phyloP scores from a whole-genome alignment of 1,139 yeast species.

The Trichomonascaceae sp. region DNA sequence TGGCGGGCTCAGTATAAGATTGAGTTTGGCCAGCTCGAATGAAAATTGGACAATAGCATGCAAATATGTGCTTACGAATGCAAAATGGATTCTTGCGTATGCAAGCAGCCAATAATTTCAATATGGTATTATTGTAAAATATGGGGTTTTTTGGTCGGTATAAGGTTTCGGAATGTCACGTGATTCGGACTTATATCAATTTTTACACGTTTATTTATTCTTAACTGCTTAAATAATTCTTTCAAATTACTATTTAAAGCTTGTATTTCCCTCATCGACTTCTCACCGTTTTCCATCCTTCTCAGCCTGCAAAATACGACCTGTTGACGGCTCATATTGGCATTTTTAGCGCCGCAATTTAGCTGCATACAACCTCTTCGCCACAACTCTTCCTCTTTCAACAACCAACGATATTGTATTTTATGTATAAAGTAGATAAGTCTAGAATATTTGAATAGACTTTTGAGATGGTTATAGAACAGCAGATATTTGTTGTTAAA shows the following conservation, averaged over 20 bases:
- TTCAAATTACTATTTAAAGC: too few species aligned
- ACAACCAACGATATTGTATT: not conserved
- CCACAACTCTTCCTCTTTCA: not conserved
- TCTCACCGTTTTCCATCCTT: not conserved
- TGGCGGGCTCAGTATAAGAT: slow-evolving; percentile 69
- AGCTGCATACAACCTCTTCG: not conserved
- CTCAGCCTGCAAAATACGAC: not conserved
- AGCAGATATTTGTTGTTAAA: not conserved
- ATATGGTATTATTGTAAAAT: too few species aligned
- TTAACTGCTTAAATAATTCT: not conserved
- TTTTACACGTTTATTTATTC: too few species aligned
- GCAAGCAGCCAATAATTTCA: slow-evolving; percentile 19
- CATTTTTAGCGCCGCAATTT: not conserved
- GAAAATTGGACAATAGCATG: slow-evolving; percentile 91
- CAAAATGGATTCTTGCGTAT: slow-evolving; percentile 38
- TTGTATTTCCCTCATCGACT: not conserved
- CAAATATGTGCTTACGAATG: slow-evolving; percentile 66
- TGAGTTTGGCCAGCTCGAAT: slow-evolving; percentile 57
- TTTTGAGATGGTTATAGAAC: not conserved
- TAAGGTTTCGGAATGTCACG: not conserved
- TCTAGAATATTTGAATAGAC: not conserved
- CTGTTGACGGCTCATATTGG: not conserved
- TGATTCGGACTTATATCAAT: not conserved
- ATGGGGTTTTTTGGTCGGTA: too few species aligned
- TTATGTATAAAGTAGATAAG: not conserved